Conservation (phyloP, 345 rosid genomes). For the Populus ilicifolia region DNA sequence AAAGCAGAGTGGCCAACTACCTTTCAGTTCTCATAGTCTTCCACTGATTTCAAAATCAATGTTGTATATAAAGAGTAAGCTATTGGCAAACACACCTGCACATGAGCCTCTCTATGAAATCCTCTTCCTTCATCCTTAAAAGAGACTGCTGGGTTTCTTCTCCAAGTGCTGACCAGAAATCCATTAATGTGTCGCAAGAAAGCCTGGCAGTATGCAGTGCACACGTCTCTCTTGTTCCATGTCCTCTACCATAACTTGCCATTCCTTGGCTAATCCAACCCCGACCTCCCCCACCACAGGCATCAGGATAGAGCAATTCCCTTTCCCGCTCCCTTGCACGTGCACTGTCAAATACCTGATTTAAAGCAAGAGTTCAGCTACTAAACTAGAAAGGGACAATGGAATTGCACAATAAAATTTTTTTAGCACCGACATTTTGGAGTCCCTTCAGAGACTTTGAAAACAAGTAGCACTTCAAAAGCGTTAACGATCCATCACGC, state of each 20-base stretch:
- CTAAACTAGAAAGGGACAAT: constrained; percentile 10
- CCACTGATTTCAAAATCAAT: constrained; percentile 14
- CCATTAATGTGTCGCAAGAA: constrained; percentile 82
- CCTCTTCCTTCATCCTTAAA: constrained; percentile 96
- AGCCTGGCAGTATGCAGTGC: constrained; percentile 92
- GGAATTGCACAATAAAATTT: background rate
- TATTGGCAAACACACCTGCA: constrained; percentile 60
- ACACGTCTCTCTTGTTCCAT: constrained; percentile 91
- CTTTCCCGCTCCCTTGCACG: constrained; percentile 87
- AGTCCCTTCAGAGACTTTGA: constrained; percentile 66
- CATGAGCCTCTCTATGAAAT: constrained; percentile 88
- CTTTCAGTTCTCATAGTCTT: constrained; percentile 8
- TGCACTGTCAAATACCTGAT: constrained; percentile 92
- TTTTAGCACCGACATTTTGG: constrained; percentile 60
- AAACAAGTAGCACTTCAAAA: constrained; percentile 70
- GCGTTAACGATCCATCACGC: constrained; percentile 73
- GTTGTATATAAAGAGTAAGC: constrained; percentile 10
- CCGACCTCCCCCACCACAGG: constrained; percentile 96
- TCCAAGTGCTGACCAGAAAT: constrained; percentile 91
- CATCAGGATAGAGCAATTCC: constrained; percentile 94
- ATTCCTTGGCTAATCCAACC: constrained; percentile 97
- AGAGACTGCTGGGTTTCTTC: constrained; percentile 83
- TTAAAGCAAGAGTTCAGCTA: constrained; percentile 36
- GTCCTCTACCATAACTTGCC: constrained; percentile 75
- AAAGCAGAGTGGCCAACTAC: constrained; percentile 13